Base-by-base conservation (phyloP, 306 rosid genomes). In the Prunus padus region DNA sequence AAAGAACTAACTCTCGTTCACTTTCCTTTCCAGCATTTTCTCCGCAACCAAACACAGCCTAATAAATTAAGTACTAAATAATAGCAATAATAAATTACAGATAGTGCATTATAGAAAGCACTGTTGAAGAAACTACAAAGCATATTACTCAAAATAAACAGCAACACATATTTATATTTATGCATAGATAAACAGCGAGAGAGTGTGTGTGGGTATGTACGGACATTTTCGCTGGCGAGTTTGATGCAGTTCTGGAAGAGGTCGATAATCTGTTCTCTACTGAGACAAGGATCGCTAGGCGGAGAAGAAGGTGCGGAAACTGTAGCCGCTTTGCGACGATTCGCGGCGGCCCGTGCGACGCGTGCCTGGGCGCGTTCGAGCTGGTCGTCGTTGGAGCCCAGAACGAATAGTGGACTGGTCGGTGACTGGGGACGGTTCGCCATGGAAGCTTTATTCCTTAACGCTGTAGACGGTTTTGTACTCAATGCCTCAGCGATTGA, bases 171-270 rank as follows among this genome's bases (percentile, higher is more conserved):
- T 37, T 23, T n/a, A 3, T 13, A 13, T 16, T 11, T 50, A 50
- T 13, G 11, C 11, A 23, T 20, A 44, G 45, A 67, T 13, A 61
- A 26, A n/a, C 20, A 12, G n/a, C 33, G 9, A 54, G 52, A 31
- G 63, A 6, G 30, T 15, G 69, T 18, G 61, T 55, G 61, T 9
- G 14, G 20, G 4, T 18, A 51, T 40, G 76, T 15, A 60, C 73
- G 52, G 81, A 95, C 93, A 78, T 92, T 95, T 89, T 95, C 97
- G 76, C 97, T 95, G 68, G 97, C 98, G 51, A 95, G 96, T 86
- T 90, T 95, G 65, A 95, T 90, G 90, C 97, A 95, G 73, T 92
- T 88, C 8, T 90, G 90, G 82, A 95, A 92, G 82, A 95, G 86
- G 66, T 87, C 96, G 70, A 92, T 74, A 61, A 95, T 90, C 84